Percentiles rank a stretch among this genome's conserved stretches.
These are phyloP conservation scores for Fusarium nelsonii DNA, from an alignment of 2,329 filamentous ascomycete genomes.

Conservation along the genomic window DNA sequence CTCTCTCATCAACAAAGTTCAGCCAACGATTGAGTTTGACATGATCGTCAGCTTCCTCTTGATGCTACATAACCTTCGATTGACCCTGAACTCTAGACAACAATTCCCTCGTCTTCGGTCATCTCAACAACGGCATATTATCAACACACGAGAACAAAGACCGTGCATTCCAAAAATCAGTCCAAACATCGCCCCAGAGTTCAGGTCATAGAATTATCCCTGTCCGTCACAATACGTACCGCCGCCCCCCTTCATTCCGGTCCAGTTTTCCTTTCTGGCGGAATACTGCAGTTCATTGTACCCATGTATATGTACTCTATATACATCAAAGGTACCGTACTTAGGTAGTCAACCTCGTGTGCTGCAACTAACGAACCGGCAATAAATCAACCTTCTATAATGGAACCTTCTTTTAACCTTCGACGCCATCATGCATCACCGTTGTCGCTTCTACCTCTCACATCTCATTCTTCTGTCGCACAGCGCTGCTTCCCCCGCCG, in stretches of 20 bases:
- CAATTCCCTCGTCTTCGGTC: neutral
- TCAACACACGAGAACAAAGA: neutral
- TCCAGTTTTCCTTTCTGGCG: slow-evolving; percentile 21
- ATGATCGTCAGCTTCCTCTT: slow-evolving; percentile 17
- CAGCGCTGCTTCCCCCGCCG: slow-evolving; percentile 16
- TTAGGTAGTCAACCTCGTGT: neutral
- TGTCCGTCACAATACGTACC: slow-evolving; percentile 16
- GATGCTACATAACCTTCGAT: neutral
- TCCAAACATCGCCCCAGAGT: slow-evolving; percentile 24
- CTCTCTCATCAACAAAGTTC: slow-evolving; percentile 21
- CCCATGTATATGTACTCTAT: neutral
- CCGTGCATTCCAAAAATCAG: slow-evolving; percentile 2
- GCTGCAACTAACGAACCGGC: neutral
- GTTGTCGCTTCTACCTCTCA: slow-evolving; percentile 24
- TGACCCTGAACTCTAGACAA: neutral
- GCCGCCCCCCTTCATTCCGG: slow-evolving; percentile 29
- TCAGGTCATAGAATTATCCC: slow-evolving; percentile 21
- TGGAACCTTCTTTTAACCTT: slow-evolving; percentile 15
- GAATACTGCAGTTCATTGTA: neutral
- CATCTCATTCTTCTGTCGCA: slow-evolving; percentile 17
- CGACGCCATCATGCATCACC: slow-evolving; percentile 37
- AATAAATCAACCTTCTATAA: slow-evolving; percentile 1
- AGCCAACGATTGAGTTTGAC: slow-evolving; percentile 33
- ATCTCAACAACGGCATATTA: neutral
- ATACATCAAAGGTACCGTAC: neutral